Conservation (phyloP, 306 rosid genomes). For the Sophora flavescens region DNA sequence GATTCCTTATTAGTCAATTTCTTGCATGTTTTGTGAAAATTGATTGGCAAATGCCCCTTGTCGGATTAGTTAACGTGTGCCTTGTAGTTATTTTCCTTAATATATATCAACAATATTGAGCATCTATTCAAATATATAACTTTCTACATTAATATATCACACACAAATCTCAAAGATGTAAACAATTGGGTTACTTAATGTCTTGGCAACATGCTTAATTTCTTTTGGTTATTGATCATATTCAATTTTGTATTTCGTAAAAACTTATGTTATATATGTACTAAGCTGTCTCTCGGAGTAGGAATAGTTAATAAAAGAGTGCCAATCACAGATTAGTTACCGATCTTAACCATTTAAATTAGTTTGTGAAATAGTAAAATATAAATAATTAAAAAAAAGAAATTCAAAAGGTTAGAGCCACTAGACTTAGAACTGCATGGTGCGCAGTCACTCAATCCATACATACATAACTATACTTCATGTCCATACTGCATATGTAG, state of each 20-base stretch:
- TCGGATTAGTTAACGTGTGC: not conserved
- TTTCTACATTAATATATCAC: not conserved
- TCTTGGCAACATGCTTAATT: not conserved
- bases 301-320: not conserved
- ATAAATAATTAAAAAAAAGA: too few relatives aligned
- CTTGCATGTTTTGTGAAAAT: not conserved
- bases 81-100: not conserved
- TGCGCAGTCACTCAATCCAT: too few relatives aligned
- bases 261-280: not conserved
- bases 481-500: not conserved
- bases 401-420: too few relatives aligned
- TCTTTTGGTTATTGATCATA: constrained; percentile 2
- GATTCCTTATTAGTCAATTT: too few relatives aligned
- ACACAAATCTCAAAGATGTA: not conserved
- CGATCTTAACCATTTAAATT: not conserved
- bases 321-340: constrained; percentile 16
- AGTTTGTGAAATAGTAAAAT: too few relatives aligned
- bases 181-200: not conserved
- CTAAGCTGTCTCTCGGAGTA: not conserved
- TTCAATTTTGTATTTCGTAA: not conserved
- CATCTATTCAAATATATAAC: not conserved
- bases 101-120: too few relatives aligned
- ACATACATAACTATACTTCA: not conserved
- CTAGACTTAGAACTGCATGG: too few relatives aligned
- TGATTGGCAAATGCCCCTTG: not conserved